Percentiles rank a stretch among this genome's conserved stretches.
Evolutionary conservation across 371 early-diverging fungal genomes (phyloP).

Genomic region (Rhizopus microsporus): DNA sequence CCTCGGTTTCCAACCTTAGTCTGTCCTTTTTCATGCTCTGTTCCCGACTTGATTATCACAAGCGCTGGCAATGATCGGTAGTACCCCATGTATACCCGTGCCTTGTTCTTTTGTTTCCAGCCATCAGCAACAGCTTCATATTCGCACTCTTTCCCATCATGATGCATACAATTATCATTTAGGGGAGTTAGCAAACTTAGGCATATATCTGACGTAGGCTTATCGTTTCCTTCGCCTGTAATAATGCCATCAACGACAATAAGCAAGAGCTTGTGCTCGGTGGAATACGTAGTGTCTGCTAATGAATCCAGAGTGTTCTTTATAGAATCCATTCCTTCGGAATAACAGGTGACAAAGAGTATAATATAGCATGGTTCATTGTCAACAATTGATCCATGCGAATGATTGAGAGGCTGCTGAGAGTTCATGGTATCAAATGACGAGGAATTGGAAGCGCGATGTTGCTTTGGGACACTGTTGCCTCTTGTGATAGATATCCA

Average conservation of each 20-base stretch:
- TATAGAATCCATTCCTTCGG: slow-evolving; percentile 89
- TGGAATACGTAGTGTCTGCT: slow-evolving; percentile 87
- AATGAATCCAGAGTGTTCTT: slow-evolving; percentile 92
- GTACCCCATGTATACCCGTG: slow-evolving; percentile 94
- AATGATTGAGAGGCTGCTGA: neutral
- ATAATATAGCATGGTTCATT: slow-evolving; percentile 39
- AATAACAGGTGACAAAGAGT: slow-evolving; percentile 89
- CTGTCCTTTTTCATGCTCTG: slow-evolving; percentile 62
- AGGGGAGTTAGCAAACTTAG: slow-evolving; percentile 62
- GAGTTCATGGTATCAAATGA: slow-evolving; percentile 18
- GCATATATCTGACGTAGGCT: slow-evolving; percentile 83
- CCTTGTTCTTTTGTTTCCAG: slow-evolving; percentile 84
- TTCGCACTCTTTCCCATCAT: slow-evolving; percentile 68
- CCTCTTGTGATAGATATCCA: slow-evolving; percentile 20
- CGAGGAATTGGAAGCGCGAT: slow-evolving; percentile 7
- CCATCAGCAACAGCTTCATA: slow-evolving; percentile 93
- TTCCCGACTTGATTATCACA: slow-evolving; percentile 92
- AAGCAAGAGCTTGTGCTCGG: slow-evolving; percentile 91
- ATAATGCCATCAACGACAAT: slow-evolving; percentile 93
- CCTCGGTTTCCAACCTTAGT: slow-evolving; percentile 96
- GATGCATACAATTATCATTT: slow-evolving; percentile 56
- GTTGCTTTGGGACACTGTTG: slow-evolving; percentile 28
- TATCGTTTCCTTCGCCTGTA: slow-evolving; percentile 79
- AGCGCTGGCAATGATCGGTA: slow-evolving; percentile 87
- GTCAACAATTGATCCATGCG: neutral